Base-by-base conservation (phyloP, 202 grass and related monocot genomes). In the Saccharum hybrid region DNA sequence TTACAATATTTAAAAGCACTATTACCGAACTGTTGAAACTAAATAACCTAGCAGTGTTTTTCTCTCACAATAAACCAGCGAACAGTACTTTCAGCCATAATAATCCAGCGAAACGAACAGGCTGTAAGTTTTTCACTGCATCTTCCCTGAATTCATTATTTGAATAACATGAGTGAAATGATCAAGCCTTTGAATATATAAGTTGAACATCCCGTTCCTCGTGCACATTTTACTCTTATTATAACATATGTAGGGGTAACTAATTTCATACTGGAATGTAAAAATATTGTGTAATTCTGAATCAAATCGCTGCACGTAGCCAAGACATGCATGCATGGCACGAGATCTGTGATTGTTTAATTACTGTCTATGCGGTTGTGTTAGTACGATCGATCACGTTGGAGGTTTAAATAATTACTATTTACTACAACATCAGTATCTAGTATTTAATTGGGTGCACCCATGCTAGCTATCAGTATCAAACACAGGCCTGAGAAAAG, bases 361-460 rank as follows among this genome's bases (percentile, higher is more conserved):
- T 59, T 75, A 57, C 51, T 39, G 49, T 59, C 14, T 33, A 23
- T 39, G 36, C 54, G 64, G 46, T 26, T 28, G 46, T 68, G n/a
- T 75, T 59, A 57, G 72, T 22, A 79, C 63, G 43, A 52, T 66
- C 18, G 19, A 68, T 40, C 48, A 81, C 48, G 78, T 70, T 70
- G 46, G 65, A 46, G 48, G 33, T 51, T 33, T 51, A 36, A 34
- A 30, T 13, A 62, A 59, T 59, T 8, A 7, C 16, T 15, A 30
- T 37, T 51, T 22, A 49, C 7, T 36, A 26, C 7, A 74, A 28
- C 51, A 15, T 54, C 1, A 52, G 63, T 54, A 80, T 26, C n/a
- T 61, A 63, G 56, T 82, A 82, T 72, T 82, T 63, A 73, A 74
- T 49, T 38, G 30, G 49, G 11, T 49, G 40, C 54, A 21, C 80